These are phyloP conservation scores for Chrysoporthe puriensis DNA, from an alignment of 2,329 filamentous ascomycete species.

Conservation along the genomic window DNA sequence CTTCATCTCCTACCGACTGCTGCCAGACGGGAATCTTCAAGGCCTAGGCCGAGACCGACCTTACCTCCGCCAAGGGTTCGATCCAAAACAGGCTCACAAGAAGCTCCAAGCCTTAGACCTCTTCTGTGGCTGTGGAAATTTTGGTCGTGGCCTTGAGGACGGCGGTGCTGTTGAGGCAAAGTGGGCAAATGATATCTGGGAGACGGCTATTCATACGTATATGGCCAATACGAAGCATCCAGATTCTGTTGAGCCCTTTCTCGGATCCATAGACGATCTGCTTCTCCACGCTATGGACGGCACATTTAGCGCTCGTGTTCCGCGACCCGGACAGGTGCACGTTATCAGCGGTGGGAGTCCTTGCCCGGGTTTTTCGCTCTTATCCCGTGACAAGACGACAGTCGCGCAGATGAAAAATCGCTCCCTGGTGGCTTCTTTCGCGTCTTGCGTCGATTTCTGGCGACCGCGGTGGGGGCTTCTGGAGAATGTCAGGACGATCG, in stretches of 20 bases:
- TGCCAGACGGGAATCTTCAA: constrained; percentile 28
- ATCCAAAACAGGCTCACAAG: constrained; percentile 42
- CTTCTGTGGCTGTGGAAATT: constrained; percentile 78
- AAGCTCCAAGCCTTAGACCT: constrained; percentile 68
- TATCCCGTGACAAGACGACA: constrained; percentile 63
- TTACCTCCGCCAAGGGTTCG: constrained; percentile 54
- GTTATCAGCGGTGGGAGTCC: constrained; percentile 75
- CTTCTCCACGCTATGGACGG: constrained; percentile 60
- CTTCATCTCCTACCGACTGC: constrained; percentile 56
- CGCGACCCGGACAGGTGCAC: constrained; percentile 65
- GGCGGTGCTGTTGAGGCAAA: constrained; percentile 66
- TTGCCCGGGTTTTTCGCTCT: constrained; percentile 72
- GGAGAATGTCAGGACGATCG: constrained; percentile 76
- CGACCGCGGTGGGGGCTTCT: constrained; percentile 74
- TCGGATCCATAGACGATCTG: constrained; percentile 74
- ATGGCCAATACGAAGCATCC: constrained; percentile 62
- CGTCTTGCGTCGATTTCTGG: constrained; percentile 74
- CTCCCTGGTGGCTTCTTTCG: constrained; percentile 77
- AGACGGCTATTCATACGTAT: constrained; percentile 71
- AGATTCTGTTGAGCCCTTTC: constrained; percentile 56
- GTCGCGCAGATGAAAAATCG: constrained; percentile 67
- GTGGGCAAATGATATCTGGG: constrained; percentile 70
- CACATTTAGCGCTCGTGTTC: constrained; percentile 50
- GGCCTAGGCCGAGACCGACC: constrained; percentile 14
- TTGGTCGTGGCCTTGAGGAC: constrained; percentile 77